Conservation (phyloP, 2,329 filamentous ascomycete genomes). For the Phyllosticta citribraziliensis region DNA sequence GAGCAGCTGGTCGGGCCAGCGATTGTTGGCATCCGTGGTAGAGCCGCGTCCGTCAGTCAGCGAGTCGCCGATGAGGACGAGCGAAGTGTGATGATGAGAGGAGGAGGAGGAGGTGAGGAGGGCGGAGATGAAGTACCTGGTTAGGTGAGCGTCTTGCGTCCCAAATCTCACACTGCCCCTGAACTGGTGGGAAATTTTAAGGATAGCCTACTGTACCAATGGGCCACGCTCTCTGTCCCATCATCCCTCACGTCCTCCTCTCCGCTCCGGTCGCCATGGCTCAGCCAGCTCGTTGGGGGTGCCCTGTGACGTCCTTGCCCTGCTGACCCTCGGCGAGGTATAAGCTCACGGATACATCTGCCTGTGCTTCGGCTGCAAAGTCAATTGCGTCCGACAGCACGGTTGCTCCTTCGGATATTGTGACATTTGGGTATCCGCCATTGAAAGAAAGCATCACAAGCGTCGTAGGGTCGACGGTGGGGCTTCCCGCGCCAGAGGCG, state of each 20-base stretch:
- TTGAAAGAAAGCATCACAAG: slow-evolving; percentile 47
- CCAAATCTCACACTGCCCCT: neutral
- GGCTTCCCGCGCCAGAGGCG: slow-evolving; percentile 42
- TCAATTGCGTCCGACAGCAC: slow-evolving; percentile 48
- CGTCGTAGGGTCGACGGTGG: slow-evolving; percentile 43
- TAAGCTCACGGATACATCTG: slow-evolving; percentile 44
- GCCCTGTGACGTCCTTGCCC: slow-evolving; percentile 49
- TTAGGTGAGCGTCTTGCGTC: neutral
- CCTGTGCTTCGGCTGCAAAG: neutral
- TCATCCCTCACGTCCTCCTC: slow-evolving; percentile 37
- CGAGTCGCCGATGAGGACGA: slow-evolving; percentile 52
- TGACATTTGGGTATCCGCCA: slow-evolving; percentile 41
- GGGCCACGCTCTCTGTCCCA: slow-evolving; percentile 29
- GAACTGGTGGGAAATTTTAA: neutral
- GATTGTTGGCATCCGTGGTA: slow-evolving; percentile 50
- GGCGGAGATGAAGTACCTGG: slow-evolving; percentile 39
- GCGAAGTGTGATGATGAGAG: slow-evolving; percentile 36
- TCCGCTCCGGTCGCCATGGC: slow-evolving; percentile 46
- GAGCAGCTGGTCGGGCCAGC: slow-evolving; percentile 26
- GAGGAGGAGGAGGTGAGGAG: slow-evolving; percentile 40
- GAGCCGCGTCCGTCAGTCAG: slow-evolving; percentile 57
- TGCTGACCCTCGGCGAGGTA: slow-evolving; percentile 49
- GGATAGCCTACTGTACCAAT: slow-evolving; percentile 32
- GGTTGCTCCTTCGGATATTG: slow-evolving; percentile 46
- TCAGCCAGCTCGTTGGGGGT: slow-evolving; percentile 53